Percentiles rank a stretch among this genome's conserved stretches.
phyloP scores from a whole-genome alignment of 2,329 filamentous ascomycete species.

The Claviceps paspali region DNA sequence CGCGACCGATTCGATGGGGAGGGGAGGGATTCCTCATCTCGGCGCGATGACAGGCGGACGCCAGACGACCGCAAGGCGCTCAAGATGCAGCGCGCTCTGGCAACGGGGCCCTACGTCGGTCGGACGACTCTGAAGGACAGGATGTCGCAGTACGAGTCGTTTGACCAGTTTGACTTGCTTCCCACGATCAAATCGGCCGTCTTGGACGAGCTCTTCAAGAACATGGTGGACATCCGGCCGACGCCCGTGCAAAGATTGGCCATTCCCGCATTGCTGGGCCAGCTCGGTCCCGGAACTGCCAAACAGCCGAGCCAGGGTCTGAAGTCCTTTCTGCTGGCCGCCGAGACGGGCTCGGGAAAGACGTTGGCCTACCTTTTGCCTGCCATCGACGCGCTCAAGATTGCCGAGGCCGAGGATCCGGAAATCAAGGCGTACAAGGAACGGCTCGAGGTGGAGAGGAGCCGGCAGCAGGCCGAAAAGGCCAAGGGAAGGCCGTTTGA shows the following conservation, averaged over 20 bases:
- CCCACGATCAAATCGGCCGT: conserved; percentile 58
- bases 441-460: conserved; percentile 38
- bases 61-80: conserved; percentile 51
- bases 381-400: conserved; percentile 70
- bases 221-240: conserved; percentile 59
- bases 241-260: conserved; percentile 83
- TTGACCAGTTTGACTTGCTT: conserved; percentile 66
- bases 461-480: conserved; percentile 35
- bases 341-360: conserved; percentile 94
- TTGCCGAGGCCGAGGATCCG: conserved; percentile 47
- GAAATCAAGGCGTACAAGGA: conserved; percentile 42
- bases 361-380: conserved; percentile 86
- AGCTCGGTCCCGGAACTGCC: conserved; percentile 20
- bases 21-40: conserved; percentile 10
- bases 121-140: conserved; percentile 34
- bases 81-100: conserved; percentile 79
- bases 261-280: conserved; percentile 63
- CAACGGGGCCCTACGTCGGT: conserved; percentile 61
- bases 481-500: conserved; percentile 49
- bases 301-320: conserved; percentile 24
- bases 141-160: conserved; percentile 57
- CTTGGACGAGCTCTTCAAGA: conserved; percentile 55
- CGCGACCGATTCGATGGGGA: no score
- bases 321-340: conserved; percentile 60
- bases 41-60: conserved; percentile 20